These are phyloP conservation scores for Vickermania ingenoplastis DNA, from an alignment of 208 protist genomes.

Conservation along the genomic window DNA sequence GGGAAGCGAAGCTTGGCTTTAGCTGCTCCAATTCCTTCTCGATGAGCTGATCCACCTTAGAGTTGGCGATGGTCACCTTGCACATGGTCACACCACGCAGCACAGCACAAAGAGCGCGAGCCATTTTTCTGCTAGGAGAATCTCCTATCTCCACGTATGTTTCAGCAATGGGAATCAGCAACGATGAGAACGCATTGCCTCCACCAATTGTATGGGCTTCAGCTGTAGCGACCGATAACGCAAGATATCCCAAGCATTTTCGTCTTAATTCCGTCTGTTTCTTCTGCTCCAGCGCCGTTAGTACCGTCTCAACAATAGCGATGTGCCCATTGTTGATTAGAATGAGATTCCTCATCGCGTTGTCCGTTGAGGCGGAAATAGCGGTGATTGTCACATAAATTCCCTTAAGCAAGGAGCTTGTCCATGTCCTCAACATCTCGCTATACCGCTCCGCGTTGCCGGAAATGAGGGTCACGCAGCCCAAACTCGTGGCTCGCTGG, in stretches of 20 bases:
- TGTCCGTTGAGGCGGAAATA: conserved; percentile 62
- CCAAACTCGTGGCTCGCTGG: conserved; percentile 18
- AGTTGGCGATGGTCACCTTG: conserved; percentile 19
- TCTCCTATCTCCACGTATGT: conserved; percentile 64
- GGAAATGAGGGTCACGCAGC: conserved; percentile 3
- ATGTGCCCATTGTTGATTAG: conserved; percentile 42
- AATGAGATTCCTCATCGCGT: conserved; percentile 43
- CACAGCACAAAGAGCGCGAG: conserved; percentile 58
- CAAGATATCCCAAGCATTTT: conserved; percentile 70
- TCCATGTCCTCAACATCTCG: conserved; percentile 31
- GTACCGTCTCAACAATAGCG: conserved; percentile 25
- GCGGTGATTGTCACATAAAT: conserved; percentile 76
- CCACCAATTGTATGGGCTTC: conserved; percentile 7
- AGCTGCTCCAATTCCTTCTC: conserved; percentile 38
- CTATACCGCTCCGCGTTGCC: conserved; percentile 11
- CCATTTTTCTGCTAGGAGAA: conserved; percentile 67
- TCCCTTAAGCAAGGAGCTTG: conserved; percentile 34
- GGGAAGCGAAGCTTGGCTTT: conserved; percentile 17
- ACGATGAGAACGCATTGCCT: conserved; percentile 7
- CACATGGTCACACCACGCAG: conserved; percentile 16
- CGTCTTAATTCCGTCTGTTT: conserved; percentile 76
- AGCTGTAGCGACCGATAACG: conserved; percentile 43
- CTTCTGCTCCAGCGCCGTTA: conserved; percentile 31
- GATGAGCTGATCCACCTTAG: conserved; percentile 42
- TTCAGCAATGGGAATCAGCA: conserved; percentile 10